Evolutionary conservation across 805 yeast genomes (phyloP).

Genomic region (Yarrowia alimentaria): DNA sequence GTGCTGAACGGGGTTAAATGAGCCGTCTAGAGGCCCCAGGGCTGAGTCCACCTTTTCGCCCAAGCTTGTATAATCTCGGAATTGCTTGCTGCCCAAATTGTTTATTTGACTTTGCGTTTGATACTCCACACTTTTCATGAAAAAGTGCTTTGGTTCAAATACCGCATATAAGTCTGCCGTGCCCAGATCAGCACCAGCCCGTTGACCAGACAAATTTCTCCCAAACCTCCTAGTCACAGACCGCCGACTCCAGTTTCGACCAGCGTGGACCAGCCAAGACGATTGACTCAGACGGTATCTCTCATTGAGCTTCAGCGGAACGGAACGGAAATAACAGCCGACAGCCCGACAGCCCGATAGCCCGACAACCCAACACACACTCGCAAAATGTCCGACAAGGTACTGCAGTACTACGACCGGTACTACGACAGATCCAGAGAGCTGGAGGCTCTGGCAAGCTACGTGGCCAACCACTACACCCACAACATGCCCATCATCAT

Average conservation of each 20-base stretch:
- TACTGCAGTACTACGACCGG: constrained; percentile 15
- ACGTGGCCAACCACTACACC: constrained; percentile 21
- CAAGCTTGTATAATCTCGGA: too few species aligned
- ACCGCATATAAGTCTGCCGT: constrained; percentile 1
- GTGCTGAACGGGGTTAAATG: too few species aligned
- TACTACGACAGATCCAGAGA: constrained; percentile 11
- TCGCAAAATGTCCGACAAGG: constrained; percentile 12
- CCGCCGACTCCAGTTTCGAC: too few species aligned
- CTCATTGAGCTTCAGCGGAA: too few species aligned
- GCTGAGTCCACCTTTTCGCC: neutral
- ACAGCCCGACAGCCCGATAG: neutral
- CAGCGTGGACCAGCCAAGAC: too few species aligned
- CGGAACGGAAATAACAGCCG: neutral
- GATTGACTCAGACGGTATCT: too few species aligned
- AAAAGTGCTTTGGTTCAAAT: neutral
- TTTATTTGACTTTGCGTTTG: neutral
- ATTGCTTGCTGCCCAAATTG: too few species aligned
- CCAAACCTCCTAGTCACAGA: too few species aligned
- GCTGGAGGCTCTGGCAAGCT: constrained; percentile 20
- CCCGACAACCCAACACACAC: neutral
- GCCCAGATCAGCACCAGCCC: neutral
- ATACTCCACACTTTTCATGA: constrained; percentile 6
- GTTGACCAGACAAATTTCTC: too few species aligned
- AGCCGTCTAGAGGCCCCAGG: too few species aligned
- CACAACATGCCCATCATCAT: constrained; percentile 27